These are phyloP conservation scores for Penicillium janthinellum DNA, from an alignment of 2,329 filamentous ascomycete species.

Conservation along the genomic window DNA sequence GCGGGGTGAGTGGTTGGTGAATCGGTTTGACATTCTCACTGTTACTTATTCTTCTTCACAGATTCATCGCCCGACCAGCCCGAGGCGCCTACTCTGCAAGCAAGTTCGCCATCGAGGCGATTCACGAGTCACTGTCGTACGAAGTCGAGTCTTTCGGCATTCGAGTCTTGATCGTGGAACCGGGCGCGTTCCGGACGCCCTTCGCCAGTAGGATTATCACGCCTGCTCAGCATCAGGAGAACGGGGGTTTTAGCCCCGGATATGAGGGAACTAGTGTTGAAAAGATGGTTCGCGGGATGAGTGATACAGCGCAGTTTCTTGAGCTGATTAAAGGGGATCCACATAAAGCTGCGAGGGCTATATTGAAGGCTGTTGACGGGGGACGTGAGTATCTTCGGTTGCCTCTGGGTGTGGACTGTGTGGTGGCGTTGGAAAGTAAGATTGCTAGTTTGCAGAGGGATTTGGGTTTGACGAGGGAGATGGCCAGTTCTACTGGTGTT, in stretches of 20 bases:
- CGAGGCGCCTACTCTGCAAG: slow-evolving; percentile 39
- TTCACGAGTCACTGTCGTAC: slow-evolving; percentile 40
- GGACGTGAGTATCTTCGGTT: slow-evolving; percentile 38
- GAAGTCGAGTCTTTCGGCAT: slow-evolving; percentile 44
- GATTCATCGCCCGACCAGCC: slow-evolving; percentile 24
- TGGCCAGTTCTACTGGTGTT: background rate
- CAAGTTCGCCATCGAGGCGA: slow-evolving; percentile 47
- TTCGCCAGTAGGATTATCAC: slow-evolving; percentile 33
- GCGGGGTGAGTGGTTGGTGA: slow-evolving; percentile 42
- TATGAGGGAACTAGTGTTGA: slow-evolving; percentile 30
- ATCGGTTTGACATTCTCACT: no score
- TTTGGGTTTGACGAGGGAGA: slow-evolving; percentile 2
- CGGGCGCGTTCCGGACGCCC: slow-evolving; percentile 47
- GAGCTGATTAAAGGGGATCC: slow-evolving; percentile 25
- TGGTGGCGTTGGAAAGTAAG: slow-evolving; percentile 25
- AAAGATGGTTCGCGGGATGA: slow-evolving; percentile 14
- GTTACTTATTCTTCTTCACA: slow-evolving; percentile 3
- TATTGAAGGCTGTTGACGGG: slow-evolving; percentile 42
- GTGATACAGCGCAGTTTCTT: slow-evolving; percentile 15
- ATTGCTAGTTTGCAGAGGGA: slow-evolving; percentile 11
- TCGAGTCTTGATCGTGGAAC: slow-evolving; percentile 46
- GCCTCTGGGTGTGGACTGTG: slow-evolving; percentile 43
- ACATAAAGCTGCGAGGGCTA: slow-evolving; percentile 33
- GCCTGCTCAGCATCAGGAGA: slow-evolving; percentile 17
- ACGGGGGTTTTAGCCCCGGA: slow-evolving; percentile 35